These are phyloP conservation scores for Onygenales sp. DNA, from an alignment of 2,329 filamentous ascomycete species.

Conservation along the genomic window DNA sequence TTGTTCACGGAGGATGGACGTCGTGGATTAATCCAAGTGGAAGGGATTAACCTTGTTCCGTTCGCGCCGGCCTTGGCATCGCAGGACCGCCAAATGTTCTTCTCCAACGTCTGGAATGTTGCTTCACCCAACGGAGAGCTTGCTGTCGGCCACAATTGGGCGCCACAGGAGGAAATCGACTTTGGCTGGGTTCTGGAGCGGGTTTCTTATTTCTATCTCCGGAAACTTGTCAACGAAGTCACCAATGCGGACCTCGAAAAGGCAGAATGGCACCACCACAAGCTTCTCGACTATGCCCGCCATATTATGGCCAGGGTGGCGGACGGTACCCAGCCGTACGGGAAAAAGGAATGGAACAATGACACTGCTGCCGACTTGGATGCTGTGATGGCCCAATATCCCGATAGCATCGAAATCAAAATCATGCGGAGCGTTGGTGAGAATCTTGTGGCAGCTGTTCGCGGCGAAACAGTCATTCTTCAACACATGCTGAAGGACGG, in stretches of 20 bases:
- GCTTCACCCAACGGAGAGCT: conserved; percentile 1
- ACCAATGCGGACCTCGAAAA: background rate
- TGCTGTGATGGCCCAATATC: background rate
- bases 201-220: conserved; percentile 3
- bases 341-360: conserved; percentile 6
- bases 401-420: conserved; percentile 5
- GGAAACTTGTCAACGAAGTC: background rate
- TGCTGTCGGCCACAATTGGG: background rate
- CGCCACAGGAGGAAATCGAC: background rate
- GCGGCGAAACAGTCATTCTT: conserved; percentile 22
- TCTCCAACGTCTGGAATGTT: conserved; percentile 2
- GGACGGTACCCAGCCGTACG: conserved; percentile 1
- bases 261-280: background rate
- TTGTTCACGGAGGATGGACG: conserved; percentile 12
- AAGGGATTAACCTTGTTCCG: conserved; percentile 7
- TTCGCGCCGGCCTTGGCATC: conserved; percentile 4
- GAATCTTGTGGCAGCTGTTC: conserved; percentile 22
- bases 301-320: background rate
- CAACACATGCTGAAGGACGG: conserved; percentile 13
- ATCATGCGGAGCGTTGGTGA: conserved; percentile 13
- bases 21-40: conserved; percentile 8
- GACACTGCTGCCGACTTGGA: conserved; percentile 6
- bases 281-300: conserved; percentile 1
- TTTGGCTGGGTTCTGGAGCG: conserved; percentile 4
- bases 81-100: conserved; percentile 5